These are phyloP conservation scores for Clavulina sp. DNA, from an alignment of 768 basidiomycete genomes.

Conservation along the genomic window DNA sequence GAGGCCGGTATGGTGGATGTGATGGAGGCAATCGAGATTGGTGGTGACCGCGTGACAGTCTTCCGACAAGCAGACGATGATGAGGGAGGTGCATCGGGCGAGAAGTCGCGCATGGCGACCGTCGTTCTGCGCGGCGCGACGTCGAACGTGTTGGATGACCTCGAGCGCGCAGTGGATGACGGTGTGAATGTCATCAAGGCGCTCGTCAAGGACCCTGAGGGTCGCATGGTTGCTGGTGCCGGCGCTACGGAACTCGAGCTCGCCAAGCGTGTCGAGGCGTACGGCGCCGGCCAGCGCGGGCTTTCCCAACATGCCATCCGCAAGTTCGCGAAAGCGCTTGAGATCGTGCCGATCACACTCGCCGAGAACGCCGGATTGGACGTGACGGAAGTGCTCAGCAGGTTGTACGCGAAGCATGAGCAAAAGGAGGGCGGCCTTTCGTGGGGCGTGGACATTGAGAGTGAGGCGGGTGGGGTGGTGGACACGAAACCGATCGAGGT, in stretches of 20 bases:
- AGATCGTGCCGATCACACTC: constrained; percentile 80
- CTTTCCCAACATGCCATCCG: constrained; percentile 87
- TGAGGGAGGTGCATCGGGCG: constrained; percentile 40
- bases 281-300: constrained; percentile 77
- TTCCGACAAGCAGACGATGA: constrained; percentile 59
- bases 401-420: constrained; percentile 82
- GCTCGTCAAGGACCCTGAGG: constrained; percentile 69
- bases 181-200: constrained; percentile 93
- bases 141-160: constrained; percentile 82
- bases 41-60: constrained; percentile 95
- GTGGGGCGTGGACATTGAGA: constrained; percentile 85
- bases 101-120: constrained; percentile 79
- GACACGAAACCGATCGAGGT: constrained; percentile 32
- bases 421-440: constrained; percentile 41
- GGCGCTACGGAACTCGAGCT: constrained; percentile 90
- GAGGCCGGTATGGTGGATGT: constrained; percentile 90
- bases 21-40: constrained; percentile 90
- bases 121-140: constrained; percentile 94
- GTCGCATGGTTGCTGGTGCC: constrained; percentile 75
- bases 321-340: constrained; percentile 73
- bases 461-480: constrained; percentile 62
- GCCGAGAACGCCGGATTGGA: constrained; percentile 88
- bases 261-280: constrained; percentile 64
- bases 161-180: constrained; percentile 92
- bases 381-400: constrained; percentile 81